phyloP scores from a whole-genome alignment of 1,139 yeast genomes.

The Magnusiomyces ingens region DNA sequence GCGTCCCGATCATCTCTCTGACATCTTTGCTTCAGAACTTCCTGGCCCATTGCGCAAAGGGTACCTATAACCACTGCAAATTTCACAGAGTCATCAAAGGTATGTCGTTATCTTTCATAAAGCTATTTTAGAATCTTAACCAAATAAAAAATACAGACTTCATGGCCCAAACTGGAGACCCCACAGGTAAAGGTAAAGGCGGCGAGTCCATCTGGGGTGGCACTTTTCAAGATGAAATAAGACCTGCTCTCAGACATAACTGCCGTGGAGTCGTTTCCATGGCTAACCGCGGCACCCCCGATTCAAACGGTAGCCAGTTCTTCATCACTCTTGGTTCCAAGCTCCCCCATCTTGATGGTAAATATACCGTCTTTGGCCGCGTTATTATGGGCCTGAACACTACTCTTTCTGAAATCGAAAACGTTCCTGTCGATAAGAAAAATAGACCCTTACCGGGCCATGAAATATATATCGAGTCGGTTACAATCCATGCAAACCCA shows the following conservation, averaged over 20 bases:
- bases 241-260: slow-evolving; percentile 37
- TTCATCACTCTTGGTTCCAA: slow-evolving; percentile 27
- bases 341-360: slow-evolving; percentile 43
- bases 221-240: slow-evolving; percentile 44
- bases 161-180: slow-evolving; percentile 47
- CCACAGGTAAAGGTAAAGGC: slow-evolving; percentile 46
- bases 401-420: slow-evolving; percentile 36
- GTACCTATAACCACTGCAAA: slow-evolving; percentile 38
- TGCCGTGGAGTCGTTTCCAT: slow-evolving; percentile 40
- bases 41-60: slow-evolving; percentile 45
- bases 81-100: slow-evolving; percentile 41
- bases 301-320: slow-evolving; percentile 42
- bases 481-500: slow-evolving; percentile 39
- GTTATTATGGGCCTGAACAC: slow-evolving; percentile 38
- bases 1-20: background rate
- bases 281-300: slow-evolving; percentile 40
- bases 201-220: slow-evolving; percentile 49
- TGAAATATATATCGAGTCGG: slow-evolving; percentile 34
- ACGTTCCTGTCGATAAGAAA: slow-evolving; percentile 35
- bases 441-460: slow-evolving; percentile 35
- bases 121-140: slow-evolving; percentile 7
- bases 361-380: slow-evolving; percentile 53
- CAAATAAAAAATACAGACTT: too few relatives aligned
- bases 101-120: too few relatives aligned
- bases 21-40: slow-evolving; percentile 30